Base-by-base conservation (phyloP, 228 moss, liverwort and hornwort genomes). In the Sphagnum fallax region DNA sequence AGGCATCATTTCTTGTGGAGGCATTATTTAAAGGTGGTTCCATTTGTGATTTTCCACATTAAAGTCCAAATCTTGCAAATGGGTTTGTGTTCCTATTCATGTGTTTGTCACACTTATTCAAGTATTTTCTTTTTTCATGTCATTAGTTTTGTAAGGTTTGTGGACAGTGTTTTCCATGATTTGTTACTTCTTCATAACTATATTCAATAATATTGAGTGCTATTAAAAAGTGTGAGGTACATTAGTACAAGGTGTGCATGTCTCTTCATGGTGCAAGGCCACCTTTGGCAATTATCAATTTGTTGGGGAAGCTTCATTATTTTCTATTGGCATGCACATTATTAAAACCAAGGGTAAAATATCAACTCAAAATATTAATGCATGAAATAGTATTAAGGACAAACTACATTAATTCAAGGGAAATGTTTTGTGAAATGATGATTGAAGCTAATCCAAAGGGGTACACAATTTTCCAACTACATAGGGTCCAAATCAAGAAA, bases 51-150 rank as follows among this genome's bases (percentile, higher is more conserved):
- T 62, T 98, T 98, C 67, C 92, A 94, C 94, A 98, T 93, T 94
- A 87, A 90, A 59, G 94, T 94, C 94, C 87, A 94, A 87, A 92
- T 94, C 77, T 98, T 98, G 59, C 98, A 98, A 79, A 88, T 98
- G 87, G 82, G 98, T 92, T 48, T 88, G 98, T 14, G 83, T 83
- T 57, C 98, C 93, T 18, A 93, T 98, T 61, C 98, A 98, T 77
- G 98, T 98, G 55, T 98, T 98, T 67, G 92, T 92, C 10, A 98
- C 98, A 55, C 88, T 98, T n/a, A 98, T 93, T 10, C 98, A 98
- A 93, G 98, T 88, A 61, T 68, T 82, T 52, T 53, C 12, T 59
- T 49, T 11, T 52, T 51, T 67, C 49, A 13, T 7, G 4, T 18
- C 6, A 51, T 8, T 16, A 4, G 10, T 13, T 5, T 18, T 48